phyloP scores from a whole-genome alignment of 257 asterid species.

The Penstemon barbatus region DNA sequence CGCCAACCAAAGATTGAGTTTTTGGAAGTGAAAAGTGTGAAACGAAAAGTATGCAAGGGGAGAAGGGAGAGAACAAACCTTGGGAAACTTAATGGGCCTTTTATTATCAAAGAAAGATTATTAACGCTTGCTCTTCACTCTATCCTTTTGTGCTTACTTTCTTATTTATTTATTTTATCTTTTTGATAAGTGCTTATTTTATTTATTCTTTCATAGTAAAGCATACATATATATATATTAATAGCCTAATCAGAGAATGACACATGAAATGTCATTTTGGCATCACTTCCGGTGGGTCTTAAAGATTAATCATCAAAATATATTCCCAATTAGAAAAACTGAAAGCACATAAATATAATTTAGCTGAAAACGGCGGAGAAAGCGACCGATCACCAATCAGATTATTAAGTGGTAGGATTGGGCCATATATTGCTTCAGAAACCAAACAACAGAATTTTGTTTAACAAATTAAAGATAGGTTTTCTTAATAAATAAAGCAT shows the following conservation, averaged over 20 bases:
- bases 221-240: conserved; percentile 17
- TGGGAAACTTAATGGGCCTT: too few species aligned
- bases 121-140: too few species aligned
- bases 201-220: neutral
- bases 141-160: neutral
- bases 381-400: conserved; percentile 46
- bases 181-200: neutral
- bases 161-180: neutral
- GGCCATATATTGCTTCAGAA: conserved; percentile 38
- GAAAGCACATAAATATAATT: conserved; percentile 16
- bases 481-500: neutral
- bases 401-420: conserved; percentile 31
- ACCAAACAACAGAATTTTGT: conserved; percentile 19
- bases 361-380: conserved; percentile 49
- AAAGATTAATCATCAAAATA: neutral
- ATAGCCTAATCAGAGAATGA: conserved; percentile 30
- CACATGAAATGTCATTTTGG: conserved; percentile 22
- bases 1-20: too few species aligned
- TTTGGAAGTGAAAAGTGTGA: too few species aligned
- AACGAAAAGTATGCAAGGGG: too few species aligned
- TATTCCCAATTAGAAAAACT: conserved; percentile 17
- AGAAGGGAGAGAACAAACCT: too few species aligned
- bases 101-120: too few species aligned
- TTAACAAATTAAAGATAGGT: neutral
- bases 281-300: conserved; percentile 33